These are phyloP conservation scores for Pythium inflatum DNA, from an alignment of 352 stramenopile species.

Conservation along the genomic window DNA sequence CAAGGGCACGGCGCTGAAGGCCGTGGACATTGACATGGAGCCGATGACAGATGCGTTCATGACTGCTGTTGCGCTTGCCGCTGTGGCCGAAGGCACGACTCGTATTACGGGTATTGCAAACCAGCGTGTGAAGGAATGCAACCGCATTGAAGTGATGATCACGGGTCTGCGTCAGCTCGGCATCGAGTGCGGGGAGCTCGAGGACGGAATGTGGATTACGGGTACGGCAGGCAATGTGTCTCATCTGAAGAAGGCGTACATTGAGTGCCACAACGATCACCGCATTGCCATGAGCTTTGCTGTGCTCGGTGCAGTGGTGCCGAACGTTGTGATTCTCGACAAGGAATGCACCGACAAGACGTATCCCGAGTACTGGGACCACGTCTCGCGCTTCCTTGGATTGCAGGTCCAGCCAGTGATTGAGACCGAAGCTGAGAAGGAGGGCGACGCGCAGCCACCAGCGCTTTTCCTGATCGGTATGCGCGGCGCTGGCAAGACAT, in stretches of 20 bases:
- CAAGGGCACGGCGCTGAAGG: conserved; percentile 70
- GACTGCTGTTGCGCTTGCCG: conserved; percentile 94
- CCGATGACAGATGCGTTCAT: conserved; percentile 98
- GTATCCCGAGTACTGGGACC: conserved; percentile 97
- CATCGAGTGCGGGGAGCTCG: conserved; percentile 75
- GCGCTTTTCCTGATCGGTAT: conserved; percentile 87
- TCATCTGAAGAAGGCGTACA: conserved; percentile 59
- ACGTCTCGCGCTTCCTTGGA: conserved; percentile 67
- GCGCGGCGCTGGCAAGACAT: conserved; percentile 86
- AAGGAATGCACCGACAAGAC: conserved; percentile 98
- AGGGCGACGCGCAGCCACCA: conserved; percentile 29
- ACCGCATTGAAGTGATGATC: conserved; percentile 98
- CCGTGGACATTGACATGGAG: conserved; percentile 96
- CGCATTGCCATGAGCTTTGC: conserved; percentile 98
- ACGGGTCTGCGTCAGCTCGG: conserved; percentile 96
- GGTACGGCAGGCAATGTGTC: conserved; percentile 55
- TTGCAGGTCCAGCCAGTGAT: conserved; percentile 55
- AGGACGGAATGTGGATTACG: conserved; percentile 81
- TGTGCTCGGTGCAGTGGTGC: conserved; percentile 90
- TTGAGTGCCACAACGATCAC: conserved; percentile 97
- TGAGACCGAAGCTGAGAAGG: conserved; percentile 31
- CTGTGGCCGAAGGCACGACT: conserved; percentile 95
- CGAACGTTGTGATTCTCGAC: conserved; percentile 95
- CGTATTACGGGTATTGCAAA: conserved; percentile 98
- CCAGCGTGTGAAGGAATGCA: conserved; percentile 98